Evolutionary conservation across 2,329 filamentous ascomycete species (phyloP), one percentile per base, ranked within the genome.

Genomic region (Aspergillus alliaceus): DNA sequence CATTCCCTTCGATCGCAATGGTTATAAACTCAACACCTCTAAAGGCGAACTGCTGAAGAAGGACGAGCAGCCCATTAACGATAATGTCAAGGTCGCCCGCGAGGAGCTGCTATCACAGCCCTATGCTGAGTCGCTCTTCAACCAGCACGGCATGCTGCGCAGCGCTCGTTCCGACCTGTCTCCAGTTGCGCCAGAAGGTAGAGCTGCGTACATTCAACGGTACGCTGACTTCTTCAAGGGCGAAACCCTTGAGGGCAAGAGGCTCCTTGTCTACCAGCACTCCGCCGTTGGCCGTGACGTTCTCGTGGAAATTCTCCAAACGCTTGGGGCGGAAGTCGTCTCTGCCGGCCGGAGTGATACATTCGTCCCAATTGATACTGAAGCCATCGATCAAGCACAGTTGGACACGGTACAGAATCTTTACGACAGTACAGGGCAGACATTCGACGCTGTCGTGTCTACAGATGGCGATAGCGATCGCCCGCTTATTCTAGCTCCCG

Each of bases 401-500:
- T 62, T 72, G n/a, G 60, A 67, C 50, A 69, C 66, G 0, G 50
- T 72, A 24, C 68, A 72, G 47, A 58, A 58, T 14, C 61, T 72
- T 22, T 65, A 57, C 49, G 52, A 61, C 40, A 51, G 59, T 34
- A 62, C 68, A 8, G 69, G 67, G 9, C 58, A 64, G 51, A 57
- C 51, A 20, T 70, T 70, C 32, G 62, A 72, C 51, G 70, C 69
- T 3, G 60, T 72, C 4, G 59, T 72, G 22, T 72, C 70, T 9
- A 72, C 70, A 0, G 70, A 72, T 50, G 70, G 70, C 32, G 69
- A 72, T 56, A 72, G 70, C 49, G 69, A 72, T 57, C 70, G 69
- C 27, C 70, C 70, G 3, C 63, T 72, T 14, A 59, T 72, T 24
- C 48, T 72, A 24, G 68, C 69, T 11, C 68, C 68, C 3, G 62